These are phyloP conservation scores for Posidonia oceanica DNA, from an alignment of 116 monocot genomes.

Conservation along the genomic window DNA sequence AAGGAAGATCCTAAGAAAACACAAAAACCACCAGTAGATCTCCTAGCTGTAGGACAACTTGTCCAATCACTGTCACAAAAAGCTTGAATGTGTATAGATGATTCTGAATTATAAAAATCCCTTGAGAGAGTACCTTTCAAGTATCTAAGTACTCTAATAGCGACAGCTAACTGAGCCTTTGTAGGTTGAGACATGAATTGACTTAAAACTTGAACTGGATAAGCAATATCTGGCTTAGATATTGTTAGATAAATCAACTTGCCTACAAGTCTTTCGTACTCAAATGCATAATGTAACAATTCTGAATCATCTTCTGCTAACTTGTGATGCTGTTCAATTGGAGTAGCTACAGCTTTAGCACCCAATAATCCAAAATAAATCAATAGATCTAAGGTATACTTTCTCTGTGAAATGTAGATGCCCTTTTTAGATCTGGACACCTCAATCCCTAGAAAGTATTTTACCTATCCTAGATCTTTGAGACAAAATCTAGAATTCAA, in stretches of 20 bases:
- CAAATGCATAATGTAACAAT: no score
- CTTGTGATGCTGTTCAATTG: no score
- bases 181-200: background rate
- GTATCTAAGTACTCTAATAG: no score
- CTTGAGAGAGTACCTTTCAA: background rate
- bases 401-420: background rate
- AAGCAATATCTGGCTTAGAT: background rate
- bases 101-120: background rate
- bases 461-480: background rate
- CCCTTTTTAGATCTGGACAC: background rate
- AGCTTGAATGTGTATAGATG: background rate
- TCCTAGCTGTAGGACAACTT: background rate
- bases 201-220: background rate
- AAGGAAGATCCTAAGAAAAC: background rate
- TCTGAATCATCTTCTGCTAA: no score
- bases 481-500: no score
- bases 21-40: background rate
- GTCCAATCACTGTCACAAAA: background rate
- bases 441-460: slow-evolving; percentile 1
- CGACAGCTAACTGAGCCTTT: no score
- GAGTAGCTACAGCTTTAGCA: no score
- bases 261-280: background rate
- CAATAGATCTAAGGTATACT: background rate
- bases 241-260: background rate
- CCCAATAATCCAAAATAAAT: background rate